These are phyloP conservation scores for Lipomyces lipofer DNA, from an alignment of 805 yeast species.

Conservation along the genomic window DNA sequence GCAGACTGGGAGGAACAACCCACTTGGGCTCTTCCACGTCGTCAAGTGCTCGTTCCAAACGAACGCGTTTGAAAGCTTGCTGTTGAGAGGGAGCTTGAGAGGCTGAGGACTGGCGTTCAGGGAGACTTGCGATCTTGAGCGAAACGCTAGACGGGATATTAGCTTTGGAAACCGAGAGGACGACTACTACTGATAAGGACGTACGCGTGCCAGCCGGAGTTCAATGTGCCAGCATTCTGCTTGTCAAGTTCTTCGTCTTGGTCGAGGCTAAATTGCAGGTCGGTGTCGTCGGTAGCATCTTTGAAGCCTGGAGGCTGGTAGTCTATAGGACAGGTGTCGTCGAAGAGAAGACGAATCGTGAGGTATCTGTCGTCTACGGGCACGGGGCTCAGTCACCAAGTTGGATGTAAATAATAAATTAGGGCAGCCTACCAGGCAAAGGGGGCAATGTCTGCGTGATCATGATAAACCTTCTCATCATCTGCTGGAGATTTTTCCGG, in stretches of 20 bases:
- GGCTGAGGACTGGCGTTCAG: not conserved
- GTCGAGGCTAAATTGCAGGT: constrained; percentile 17
- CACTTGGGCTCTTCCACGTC: constrained; percentile 18
- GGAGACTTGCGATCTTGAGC: constrained; percentile 15
- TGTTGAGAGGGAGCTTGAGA: not conserved
- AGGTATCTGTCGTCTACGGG: constrained; percentile 47
- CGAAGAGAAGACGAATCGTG: constrained; percentile 52
- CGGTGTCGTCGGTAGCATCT: constrained; percentile 41
- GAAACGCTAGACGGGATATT: too few species aligned
- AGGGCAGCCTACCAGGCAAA: too few species aligned
- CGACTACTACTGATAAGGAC: not conserved
- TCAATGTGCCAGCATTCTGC: constrained; percentile 19
- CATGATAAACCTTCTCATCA: constrained; percentile 54
- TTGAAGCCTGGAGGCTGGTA: constrained; percentile 54
- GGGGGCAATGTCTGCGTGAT: constrained; percentile 56
- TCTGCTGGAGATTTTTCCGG: constrained; percentile 49
- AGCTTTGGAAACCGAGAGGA: too few species aligned
- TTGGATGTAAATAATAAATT: too few species aligned
- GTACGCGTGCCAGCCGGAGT: constrained; percentile 32
- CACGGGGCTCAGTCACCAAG: too few species aligned
- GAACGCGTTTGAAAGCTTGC: constrained; percentile 1
- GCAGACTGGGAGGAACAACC: too few species aligned
- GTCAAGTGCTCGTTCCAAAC: constrained; percentile 3
- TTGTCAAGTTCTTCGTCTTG: constrained; percentile 13
- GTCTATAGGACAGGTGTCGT: constrained; percentile 48